A percentile compares a stretch with the other conserved stretches of the same genome.
Conservation (phyloP, 208 protist genomes). For the Leishmania guyanensis region DNA sequence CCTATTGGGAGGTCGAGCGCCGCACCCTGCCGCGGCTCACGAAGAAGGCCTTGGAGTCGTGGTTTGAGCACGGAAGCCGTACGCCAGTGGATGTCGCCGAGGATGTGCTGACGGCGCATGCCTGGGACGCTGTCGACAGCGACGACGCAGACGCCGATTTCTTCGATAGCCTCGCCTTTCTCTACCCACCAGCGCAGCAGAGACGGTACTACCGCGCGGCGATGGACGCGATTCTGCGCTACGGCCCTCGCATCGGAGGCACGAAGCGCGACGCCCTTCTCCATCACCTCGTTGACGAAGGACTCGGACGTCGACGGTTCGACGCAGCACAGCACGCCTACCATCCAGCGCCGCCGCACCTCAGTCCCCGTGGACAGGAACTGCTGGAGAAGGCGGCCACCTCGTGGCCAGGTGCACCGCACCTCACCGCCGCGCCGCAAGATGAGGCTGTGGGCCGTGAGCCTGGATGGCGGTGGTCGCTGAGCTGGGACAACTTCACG, state of each 20-base stretch:
- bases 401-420: slow-evolving; percentile 16
- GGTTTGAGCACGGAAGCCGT: background rate
- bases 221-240: slow-evolving; percentile 43
- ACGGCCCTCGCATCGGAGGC: slow-evolving; percentile 53
- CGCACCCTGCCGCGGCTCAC: slow-evolving; percentile 23
- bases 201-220: slow-evolving; percentile 24
- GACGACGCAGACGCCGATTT: slow-evolving; percentile 14
- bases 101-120: slow-evolving; percentile 15
- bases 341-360: slow-evolving; percentile 8
- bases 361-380: slow-evolving; percentile 14
- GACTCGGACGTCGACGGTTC: slow-evolving; percentile 22
- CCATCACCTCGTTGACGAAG: slow-evolving; percentile 33
- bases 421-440: background rate
- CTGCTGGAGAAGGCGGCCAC: slow-evolving; percentile 19
- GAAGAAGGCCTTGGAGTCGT: slow-evolving; percentile 4
- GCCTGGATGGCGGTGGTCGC: slow-evolving; percentile 42
- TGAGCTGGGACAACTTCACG: slow-evolving; percentile 71
- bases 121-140: background rate
- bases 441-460: background rate
- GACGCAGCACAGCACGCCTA: slow-evolving; percentile 7
- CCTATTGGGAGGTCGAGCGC: slow-evolving; percentile 28
- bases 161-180: slow-evolving; percentile 34
- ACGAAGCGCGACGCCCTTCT: slow-evolving; percentile 37
- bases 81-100: background rate
- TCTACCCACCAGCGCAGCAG: slow-evolving; percentile 47